Conservation (phyloP, 805 yeast genomes). For the Saccharomycopsis sp. region DNA sequence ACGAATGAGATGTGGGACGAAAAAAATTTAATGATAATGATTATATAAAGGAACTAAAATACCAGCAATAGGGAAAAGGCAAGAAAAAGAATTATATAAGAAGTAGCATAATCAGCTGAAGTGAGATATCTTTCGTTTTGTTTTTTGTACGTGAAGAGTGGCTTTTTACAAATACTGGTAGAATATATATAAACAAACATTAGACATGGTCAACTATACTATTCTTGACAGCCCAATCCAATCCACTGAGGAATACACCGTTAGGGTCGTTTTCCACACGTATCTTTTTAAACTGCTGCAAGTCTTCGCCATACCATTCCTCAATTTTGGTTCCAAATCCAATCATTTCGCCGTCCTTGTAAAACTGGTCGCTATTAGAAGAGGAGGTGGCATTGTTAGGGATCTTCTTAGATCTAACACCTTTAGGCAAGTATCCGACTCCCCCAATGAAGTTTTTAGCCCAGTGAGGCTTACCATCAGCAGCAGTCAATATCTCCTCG, state of each 20-base stretch:
- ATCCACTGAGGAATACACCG: conserved; percentile 71
- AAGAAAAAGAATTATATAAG: neutral
- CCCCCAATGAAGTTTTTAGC: conserved; percentile 88
- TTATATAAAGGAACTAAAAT: neutral
- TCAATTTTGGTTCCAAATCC: conserved; percentile 66
- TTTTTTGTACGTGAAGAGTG: too few relatives aligned
- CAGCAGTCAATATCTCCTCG: conserved; percentile 68
- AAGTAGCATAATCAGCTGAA: neutral
- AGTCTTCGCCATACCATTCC: conserved; percentile 75
- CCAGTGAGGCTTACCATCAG: conserved; percentile 97
- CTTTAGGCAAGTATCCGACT: conserved; percentile 25
- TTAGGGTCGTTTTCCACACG: conserved; percentile 72
- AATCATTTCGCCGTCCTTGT: conserved; percentile 62
- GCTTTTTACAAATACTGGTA: too few relatives aligned
- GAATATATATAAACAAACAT: neutral
- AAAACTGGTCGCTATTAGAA: conserved; percentile 30
- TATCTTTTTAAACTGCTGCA: conserved; percentile 51
- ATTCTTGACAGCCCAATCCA: conserved; percentile 75
- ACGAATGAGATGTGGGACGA: too few relatives aligned
- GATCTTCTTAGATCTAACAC: conserved; percentile 26
- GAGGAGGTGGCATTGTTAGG: conserved; percentile 28
- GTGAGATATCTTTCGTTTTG: too few relatives aligned
- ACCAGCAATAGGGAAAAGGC: neutral
- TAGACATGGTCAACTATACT: conserved; percentile 44
- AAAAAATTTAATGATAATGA: neutral